phyloP scores from a whole-genome alignment of 345 rosid genomes.

The Leavenworthia alabamica region DNA sequence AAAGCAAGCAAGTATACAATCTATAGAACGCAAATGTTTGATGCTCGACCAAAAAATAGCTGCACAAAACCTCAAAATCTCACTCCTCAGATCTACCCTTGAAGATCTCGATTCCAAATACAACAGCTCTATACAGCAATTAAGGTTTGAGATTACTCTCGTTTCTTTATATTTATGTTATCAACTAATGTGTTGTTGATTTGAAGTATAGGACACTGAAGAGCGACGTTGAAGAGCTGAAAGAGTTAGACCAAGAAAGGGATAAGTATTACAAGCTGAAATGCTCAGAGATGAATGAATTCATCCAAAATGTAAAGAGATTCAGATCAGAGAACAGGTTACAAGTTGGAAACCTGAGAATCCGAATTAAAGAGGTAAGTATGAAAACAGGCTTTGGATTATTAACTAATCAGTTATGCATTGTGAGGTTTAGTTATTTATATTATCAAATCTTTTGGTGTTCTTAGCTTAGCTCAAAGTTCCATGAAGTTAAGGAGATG shows the following conservation, averaged over 20 bases:
- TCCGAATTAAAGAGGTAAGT: conserved; percentile 34
- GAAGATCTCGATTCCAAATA: conserved; percentile 39
- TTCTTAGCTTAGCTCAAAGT: conserved; percentile 20
- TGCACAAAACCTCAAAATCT: conserved; percentile 47
- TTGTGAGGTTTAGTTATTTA: not conserved
- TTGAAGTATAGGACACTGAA: conserved; percentile 41
- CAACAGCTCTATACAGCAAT: conserved; percentile 15
- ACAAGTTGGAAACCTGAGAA: conserved; percentile 37
- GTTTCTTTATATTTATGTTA: not conserved
- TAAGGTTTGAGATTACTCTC: conserved; percentile 32
- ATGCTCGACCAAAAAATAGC: conserved; percentile 49
- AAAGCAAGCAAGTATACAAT: conserved; percentile 38
- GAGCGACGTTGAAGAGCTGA: conserved; percentile 51
- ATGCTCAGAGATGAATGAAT: conserved; percentile 45
- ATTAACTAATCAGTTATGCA: not conserved
- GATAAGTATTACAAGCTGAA: conserved; percentile 42
- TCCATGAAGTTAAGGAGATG: not conserved
- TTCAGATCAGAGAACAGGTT: conserved; percentile 33
- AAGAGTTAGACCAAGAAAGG: conserved; percentile 45
- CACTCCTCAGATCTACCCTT: conserved; percentile 43
- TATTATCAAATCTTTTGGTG: not conserved
- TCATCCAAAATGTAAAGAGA: conserved; percentile 32
- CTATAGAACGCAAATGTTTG: conserved; percentile 52
- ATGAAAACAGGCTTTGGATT: not conserved
- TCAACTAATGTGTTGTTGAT: not conserved